Percentiles rank a stretch among this genome's conserved stretches.
phyloP scores from a whole-genome alignment of 495 filamentous ascomycete species.

The Tetracladium setigerum region DNA sequence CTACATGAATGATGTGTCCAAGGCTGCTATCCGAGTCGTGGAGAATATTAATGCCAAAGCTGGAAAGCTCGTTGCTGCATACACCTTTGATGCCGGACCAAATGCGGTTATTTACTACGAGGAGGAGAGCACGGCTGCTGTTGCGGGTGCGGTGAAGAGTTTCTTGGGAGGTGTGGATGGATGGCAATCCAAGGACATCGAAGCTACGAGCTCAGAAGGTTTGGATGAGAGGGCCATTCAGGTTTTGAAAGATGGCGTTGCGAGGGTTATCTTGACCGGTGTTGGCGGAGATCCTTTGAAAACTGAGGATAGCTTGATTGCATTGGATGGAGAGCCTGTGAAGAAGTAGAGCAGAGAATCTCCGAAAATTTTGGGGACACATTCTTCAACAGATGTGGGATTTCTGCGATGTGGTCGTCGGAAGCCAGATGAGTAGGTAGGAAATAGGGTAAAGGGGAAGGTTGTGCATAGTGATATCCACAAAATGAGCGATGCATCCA shows the following conservation, averaged over 20 bases:
- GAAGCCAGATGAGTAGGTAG: no score
- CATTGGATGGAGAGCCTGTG: constrained; percentile 46
- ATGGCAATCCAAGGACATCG: constrained; percentile 51
- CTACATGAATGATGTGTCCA: constrained; percentile 90
- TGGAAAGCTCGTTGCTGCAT: constrained; percentile 73
- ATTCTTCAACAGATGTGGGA: no score
- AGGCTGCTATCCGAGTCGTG: constrained; percentile 78
- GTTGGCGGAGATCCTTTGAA: constrained; percentile 85
- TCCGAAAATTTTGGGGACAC: no score
- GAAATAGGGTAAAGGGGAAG: no score
- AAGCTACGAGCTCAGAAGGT: constrained; percentile 35
- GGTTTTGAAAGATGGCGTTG: constrained; percentile 68
- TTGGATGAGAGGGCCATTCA: constrained; percentile 50
- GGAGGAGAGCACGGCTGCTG: constrained; percentile 60
- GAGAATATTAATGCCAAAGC: constrained; percentile 75
- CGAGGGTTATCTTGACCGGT: constrained; percentile 79
- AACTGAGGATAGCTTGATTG: constrained; percentile 70
- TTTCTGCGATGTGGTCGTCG: no score
- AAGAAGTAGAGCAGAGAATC: constrained; percentile 11
- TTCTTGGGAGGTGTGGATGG: constrained; percentile 46
- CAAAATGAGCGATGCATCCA: no score
- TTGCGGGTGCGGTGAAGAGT: constrained; percentile 64
- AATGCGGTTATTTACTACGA: constrained; percentile 95
- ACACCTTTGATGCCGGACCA: constrained; percentile 96
- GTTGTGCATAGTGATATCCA: no score